Percentiles rank a stretch among this genome's conserved stretches.
phyloP scores from a whole-genome alignment of 2,329 filamentous ascomycete genomes.

The Cercospora sp. region DNA sequence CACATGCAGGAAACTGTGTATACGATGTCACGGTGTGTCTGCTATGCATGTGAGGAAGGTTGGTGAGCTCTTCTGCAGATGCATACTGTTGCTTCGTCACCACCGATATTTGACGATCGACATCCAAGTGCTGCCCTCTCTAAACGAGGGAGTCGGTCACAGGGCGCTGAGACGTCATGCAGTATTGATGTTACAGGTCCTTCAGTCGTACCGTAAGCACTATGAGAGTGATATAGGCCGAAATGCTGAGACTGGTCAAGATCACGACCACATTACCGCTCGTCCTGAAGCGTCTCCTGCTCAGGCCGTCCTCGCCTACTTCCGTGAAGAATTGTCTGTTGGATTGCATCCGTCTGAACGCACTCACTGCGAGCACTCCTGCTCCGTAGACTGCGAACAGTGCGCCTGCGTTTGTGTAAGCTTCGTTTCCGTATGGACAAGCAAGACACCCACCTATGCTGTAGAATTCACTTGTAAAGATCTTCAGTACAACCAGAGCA shows the following conservation, averaged over 20 bases:
- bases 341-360: constrained; percentile 85
- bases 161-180: not conserved
- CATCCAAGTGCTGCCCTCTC: not conserved
- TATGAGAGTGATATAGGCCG: constrained; percentile 61
- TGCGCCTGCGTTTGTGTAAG: constrained; percentile 49
- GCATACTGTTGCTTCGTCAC: not conserved
- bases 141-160: not conserved
- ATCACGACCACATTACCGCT: constrained; percentile 66
- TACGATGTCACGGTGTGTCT: not conserved
- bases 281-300: constrained; percentile 60
- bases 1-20: not conserved
- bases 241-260: constrained; percentile 61
- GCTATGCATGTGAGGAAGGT: not conserved
- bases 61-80: not conserved
- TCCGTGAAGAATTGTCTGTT: constrained; percentile 88
- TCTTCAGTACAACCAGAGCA: constrained; percentile 88
- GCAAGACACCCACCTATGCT: constrained; percentile 63
- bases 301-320: constrained; percentile 60
- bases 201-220: constrained; percentile 57
- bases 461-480: constrained; percentile 97
- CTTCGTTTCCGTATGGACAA: not conserved
- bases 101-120: not conserved
- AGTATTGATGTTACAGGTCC: not conserved
- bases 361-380: constrained; percentile 76
- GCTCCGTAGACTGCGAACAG: constrained; percentile 90